These are phyloP conservation scores for Penicillium oxalicum DNA, from an alignment of 2,329 filamentous ascomycete genomes.

Conservation along the genomic window DNA sequence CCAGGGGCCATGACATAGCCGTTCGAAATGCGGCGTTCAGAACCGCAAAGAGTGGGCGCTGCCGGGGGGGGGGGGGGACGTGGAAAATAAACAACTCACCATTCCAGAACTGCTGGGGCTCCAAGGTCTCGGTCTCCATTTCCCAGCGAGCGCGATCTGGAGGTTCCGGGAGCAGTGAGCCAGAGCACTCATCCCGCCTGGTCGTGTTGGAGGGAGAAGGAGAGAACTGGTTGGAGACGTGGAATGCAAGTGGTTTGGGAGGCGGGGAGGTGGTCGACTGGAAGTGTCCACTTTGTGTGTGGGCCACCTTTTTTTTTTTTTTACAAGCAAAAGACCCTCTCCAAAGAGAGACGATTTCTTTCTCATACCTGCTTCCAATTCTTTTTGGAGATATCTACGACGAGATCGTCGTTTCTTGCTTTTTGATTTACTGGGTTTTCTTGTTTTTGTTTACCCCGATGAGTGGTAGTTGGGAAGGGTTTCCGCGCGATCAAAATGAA, in stretches of 20 bases:
- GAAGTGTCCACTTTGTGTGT: constrained; percentile 2
- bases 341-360: background rate
- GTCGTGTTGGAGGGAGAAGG: constrained; percentile 9
- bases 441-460: too few species aligned
- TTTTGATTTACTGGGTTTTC: too few species aligned
- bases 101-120: constrained; percentile 83
- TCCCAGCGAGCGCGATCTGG: constrained; percentile 38
- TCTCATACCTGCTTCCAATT: too few species aligned
- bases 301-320: background rate
- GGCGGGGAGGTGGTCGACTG: constrained; percentile 12
- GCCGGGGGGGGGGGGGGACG: background rate
- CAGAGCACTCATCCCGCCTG: constrained; percentile 34
- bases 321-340: too few species aligned
- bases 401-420: too few species aligned
- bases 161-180: constrained; percentile 25
- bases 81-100: constrained; percentile 51
- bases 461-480: too few species aligned
- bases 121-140: constrained; percentile 66
- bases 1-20: background rate
- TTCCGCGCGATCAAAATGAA: background rate
- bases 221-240: constrained; percentile 17
- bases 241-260: constrained; percentile 14
- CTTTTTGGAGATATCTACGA: too few species aligned
- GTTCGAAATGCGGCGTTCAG: background rate
- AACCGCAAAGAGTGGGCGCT: background rate